These are phyloP conservation scores for Botryotinia globosa DNA, from an alignment of 2,329 filamentous ascomycete species.

Conservation along the genomic window DNA sequence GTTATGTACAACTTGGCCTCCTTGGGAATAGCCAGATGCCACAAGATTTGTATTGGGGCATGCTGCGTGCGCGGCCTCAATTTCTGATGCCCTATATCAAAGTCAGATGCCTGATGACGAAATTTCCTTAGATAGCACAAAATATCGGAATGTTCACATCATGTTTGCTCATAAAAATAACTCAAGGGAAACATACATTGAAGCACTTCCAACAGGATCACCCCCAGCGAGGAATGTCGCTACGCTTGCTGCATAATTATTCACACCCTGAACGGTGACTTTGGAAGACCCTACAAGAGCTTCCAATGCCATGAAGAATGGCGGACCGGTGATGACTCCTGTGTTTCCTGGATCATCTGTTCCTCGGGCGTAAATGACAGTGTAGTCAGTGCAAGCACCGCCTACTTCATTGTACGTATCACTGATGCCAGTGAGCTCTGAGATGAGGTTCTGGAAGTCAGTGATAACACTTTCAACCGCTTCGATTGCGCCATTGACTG, in stretches of 20 bases:
- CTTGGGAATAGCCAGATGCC: slow-evolving; percentile 44
- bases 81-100: slow-evolving; percentile 34
- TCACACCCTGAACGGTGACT: slow-evolving; percentile 37
- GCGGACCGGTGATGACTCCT: slow-evolving; percentile 39
- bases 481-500: slow-evolving; percentile 27
- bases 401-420: slow-evolving; percentile 34
- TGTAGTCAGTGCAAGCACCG: slow-evolving; percentile 33
- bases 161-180: neutral
- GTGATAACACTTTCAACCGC: slow-evolving; percentile 28
- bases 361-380: slow-evolving; percentile 49
- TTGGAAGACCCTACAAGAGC: slow-evolving; percentile 22
- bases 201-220: slow-evolving; percentile 29
- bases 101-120: slow-evolving; percentile 9
- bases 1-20: slow-evolving; percentile 46
- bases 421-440: slow-evolving; percentile 27
- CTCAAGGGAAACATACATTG: slow-evolving; percentile 29
- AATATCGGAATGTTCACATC: neutral
- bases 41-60: slow-evolving; percentile 43
- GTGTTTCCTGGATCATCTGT: slow-evolving; percentile 50
- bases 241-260: slow-evolving; percentile 37
- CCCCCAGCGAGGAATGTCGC: slow-evolving; percentile 33
- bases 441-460: slow-evolving; percentile 28
- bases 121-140: neutral
- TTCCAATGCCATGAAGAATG: slow-evolving; percentile 36
- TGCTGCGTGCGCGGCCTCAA: slow-evolving; percentile 36